phyloP scores from a whole-genome alignment of 495 filamentous ascomycete genomes.

The Xylaria telfairii region DNA sequence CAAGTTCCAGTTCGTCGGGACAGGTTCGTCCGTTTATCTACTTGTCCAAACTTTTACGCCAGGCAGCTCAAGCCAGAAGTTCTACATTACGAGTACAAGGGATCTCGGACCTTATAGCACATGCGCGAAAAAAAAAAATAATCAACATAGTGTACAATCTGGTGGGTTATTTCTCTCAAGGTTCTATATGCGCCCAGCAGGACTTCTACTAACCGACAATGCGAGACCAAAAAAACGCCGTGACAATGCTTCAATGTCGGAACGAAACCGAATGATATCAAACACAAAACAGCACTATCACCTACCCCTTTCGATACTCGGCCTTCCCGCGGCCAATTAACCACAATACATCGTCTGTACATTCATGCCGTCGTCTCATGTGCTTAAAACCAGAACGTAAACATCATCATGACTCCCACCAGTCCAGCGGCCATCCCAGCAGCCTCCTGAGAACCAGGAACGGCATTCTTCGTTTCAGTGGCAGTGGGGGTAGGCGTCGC shows the following conservation, averaged over 20 bases:
- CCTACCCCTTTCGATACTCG: not conserved
- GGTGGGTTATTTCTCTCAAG: not conserved
- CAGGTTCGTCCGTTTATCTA: not conserved
- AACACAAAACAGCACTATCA: not conserved
- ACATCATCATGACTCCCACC: constrained; percentile 59
- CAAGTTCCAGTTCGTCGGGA: not conserved
- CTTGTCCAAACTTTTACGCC: not conserved
- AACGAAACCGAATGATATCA: constrained; percentile 10
- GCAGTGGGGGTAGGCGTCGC: constrained; percentile 30
- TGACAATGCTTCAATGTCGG: not conserved
- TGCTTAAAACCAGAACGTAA: constrained; percentile 54
- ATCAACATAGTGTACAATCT: constrained; percentile 11
- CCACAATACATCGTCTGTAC: constrained; percentile 15
- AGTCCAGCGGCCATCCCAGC: constrained; percentile 54
- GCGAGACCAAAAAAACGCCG: constrained; percentile 10
- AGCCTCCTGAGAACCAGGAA: constrained; percentile 28
- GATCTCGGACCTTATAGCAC: not conserved
- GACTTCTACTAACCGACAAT: not conserved
- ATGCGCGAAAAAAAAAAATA: not conserved
- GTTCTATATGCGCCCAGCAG: constrained; percentile 2
- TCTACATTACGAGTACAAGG: not conserved
- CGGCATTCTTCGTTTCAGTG: constrained; percentile 29
- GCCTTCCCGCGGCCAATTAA: not conserved
- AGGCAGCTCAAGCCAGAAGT: not conserved
- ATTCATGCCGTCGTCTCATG: not conserved